Evolutionary conservation across 352 stramenopile species (phyloP), one percentile per base, ranked within the genome.

Genomic region (Thraustochytrium striatum): DNA sequence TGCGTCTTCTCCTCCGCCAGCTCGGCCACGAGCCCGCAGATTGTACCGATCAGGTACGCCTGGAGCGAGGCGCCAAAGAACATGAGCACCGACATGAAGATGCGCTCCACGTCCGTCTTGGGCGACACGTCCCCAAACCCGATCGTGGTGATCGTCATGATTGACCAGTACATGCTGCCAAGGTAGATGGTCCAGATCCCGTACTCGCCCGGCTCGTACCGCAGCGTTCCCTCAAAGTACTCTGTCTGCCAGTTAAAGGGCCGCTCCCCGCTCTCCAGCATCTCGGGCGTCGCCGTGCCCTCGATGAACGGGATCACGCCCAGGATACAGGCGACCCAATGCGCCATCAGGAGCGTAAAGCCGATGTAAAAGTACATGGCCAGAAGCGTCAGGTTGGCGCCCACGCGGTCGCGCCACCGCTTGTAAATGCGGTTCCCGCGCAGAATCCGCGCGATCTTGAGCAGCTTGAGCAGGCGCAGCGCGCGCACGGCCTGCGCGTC

Each of bases 401-500:
- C 55, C 25, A 80, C 36, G 41, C 70, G 38, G 61, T 80, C 70
- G 47, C 58, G 70, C 55, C 55, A 80, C 7, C 58, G 55, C 1
- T 38, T 28, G 32, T 47, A 80, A n/a, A 80, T 72, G 1, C 55
- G 21, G 21, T 30, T 58, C 5, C 55, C 55, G 28, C 58, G 55
- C 28, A 80, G 21, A 28, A 80, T 70, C 25, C 70, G 38, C 30
- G 36, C 35, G 9, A 80, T 8, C 38, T 80, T 80, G 55, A 80
- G 58, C 13, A 80, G 58, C 70, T 80, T 80, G 70, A 80, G 70
- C 38, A 80, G 36, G n/a, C 70, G 70, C 55, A 80, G 55, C 58
- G 58, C 36, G 32, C 70, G 55, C 2, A 80, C 57, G 7, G 58
- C 57, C 9, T 72, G 70, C 36, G 55, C 30, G 28, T 80, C 70